Conservation (phyloP, 768 basidiomycete species). For the Baorangia bicolor region DNA sequence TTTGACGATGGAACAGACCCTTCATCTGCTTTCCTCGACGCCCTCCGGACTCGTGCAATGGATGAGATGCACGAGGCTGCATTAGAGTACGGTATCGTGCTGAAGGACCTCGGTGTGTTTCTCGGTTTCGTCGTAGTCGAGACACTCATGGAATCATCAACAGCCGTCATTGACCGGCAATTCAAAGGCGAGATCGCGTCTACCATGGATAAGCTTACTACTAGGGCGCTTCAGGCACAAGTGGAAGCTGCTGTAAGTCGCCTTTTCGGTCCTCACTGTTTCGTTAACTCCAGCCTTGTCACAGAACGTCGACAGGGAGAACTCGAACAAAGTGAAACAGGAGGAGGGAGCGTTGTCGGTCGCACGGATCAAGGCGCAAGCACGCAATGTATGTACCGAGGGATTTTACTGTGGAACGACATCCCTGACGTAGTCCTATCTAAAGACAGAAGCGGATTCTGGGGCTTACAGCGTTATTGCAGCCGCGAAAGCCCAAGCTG, state of each 20-base stretch:
- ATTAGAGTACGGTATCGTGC: conserved; percentile 76
- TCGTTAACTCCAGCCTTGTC: neutral
- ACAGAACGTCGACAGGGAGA: conserved; percentile 83
- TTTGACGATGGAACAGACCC: conserved; percentile 68
- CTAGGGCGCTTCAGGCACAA: conserved; percentile 81
- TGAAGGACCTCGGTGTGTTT: conserved; percentile 71
- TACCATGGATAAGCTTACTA: conserved; percentile 85
- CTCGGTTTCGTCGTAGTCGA: neutral
- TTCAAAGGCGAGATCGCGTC: conserved; percentile 87
- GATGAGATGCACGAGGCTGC: conserved; percentile 83
- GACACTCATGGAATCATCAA: conserved; percentile 8
- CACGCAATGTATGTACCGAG: conserved; percentile 42
- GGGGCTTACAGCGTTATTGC: conserved; percentile 75
- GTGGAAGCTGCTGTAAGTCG: conserved; percentile 74
- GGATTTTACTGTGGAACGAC: neutral
- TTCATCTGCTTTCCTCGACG: conserved; percentile 78
- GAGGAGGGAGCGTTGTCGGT: conserved; percentile 79
- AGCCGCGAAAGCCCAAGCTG: conserved; percentile 71
- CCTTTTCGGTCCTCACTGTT: neutral
- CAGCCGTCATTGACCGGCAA: conserved; percentile 82
- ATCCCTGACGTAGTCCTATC: conserved; percentile 7
- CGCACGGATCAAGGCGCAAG: conserved; percentile 71
- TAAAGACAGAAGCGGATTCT: conserved; percentile 66
- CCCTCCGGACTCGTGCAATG: conserved; percentile 79
- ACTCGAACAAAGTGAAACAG: conserved; percentile 84